Evolutionary conservation across 176 grass and related monocot genomes (phyloP), one percentile per base, ranked within the genome.

Genomic region (Cymbopogon citratus): DNA sequence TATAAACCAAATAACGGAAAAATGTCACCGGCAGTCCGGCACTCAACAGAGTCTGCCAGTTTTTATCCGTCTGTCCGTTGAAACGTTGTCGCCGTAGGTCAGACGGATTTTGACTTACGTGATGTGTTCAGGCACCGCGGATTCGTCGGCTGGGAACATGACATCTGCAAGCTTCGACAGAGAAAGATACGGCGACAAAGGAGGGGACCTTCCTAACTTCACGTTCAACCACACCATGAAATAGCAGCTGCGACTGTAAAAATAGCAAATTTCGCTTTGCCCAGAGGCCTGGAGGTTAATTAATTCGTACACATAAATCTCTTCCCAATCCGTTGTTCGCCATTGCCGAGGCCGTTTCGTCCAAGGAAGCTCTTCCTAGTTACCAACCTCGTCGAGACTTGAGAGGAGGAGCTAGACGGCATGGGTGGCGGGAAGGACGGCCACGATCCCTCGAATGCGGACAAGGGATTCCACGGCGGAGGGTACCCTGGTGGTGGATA

Each of bases 381-480:
- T 6, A 52, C 13, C 15, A 19, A 19, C 15, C 51, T 54, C 49
- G 52, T 59, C 3, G 54, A 59, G 54, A 1, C 54, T 36, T 8
- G 29, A 14, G 63, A 5, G 2, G 43, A 39, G 15, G 4, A 51
- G 51, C 51, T 24, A 24, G 12, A 13, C 29, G 11, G 3, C 11
- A 98, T 94, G 95, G 92, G 87, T 39, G 88, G 84, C 7, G 90
- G 86, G 36, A 98, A 92, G 41, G 84, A 94, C 60, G 88, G 80
- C 23, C 36, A 56, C 75, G 70, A 79, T 68, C 46, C 56, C 59
- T 87, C 73, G 0, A 62, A 54, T 3, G 72, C 28, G 0, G 83
- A 94, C 27, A 89, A 87, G 56, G 91, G 89, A 15, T 59, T 78
- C 14, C 81, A 84, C 2, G 54, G 54, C 2, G 54, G 54, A 56